Percentiles rank a stretch among this genome's conserved stretches.
These are phyloP conservation scores for Colletotrichum destructivum DNA, from an alignment of 2,329 filamentous ascomycete genomes.

Conservation along the genomic window DNA sequence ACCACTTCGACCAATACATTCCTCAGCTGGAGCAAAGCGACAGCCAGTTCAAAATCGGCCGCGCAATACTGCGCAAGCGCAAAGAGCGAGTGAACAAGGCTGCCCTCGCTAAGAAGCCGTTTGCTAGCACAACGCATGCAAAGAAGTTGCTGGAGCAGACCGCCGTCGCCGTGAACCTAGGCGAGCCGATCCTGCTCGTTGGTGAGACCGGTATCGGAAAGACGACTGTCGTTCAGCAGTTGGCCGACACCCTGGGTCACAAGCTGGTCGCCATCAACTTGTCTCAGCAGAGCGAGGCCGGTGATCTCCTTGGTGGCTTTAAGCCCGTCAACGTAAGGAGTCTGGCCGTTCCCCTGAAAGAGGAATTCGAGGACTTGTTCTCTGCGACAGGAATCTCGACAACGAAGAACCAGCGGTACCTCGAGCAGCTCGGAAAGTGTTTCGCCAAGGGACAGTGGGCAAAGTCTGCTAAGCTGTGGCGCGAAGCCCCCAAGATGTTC, in stretches of 20 bases:
- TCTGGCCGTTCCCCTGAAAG: conserved; percentile 89
- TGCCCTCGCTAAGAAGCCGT: conserved; percentile 74
- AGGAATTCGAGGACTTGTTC: conserved; percentile 94
- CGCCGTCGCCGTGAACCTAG: conserved; percentile 83
- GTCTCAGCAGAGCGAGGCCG: conserved; percentile 97
- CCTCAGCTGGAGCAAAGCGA: conserved; percentile 77
- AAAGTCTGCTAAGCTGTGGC: conserved; percentile 88
- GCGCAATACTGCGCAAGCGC: conserved; percentile 74
- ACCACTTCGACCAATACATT: conserved; percentile 81
- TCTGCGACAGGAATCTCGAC: conserved; percentile 86
- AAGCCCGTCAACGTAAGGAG: conserved; percentile 95
- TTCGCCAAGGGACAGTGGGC: conserved; percentile 89
- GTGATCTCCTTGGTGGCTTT: conserved; percentile 95
- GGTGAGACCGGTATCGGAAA: conserved; percentile 99
- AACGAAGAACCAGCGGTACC: conserved; percentile 89
- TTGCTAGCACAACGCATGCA: conserved; percentile 91
- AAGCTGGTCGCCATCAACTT: conserved; percentile 94
- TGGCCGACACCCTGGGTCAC: conserved; percentile 86
- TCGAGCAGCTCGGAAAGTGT: conserved; percentile 84
- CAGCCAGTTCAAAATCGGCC: conserved; percentile 73
- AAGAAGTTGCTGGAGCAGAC: conserved; percentile 90
- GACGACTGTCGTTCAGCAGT: conserved; percentile 94
- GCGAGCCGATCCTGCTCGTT: conserved; percentile 94
- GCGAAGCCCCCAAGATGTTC: conserved; percentile 90
- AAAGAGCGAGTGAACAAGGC: conserved; percentile 64